Evolutionary conservation across 345 rosid genomes (phyloP), one percentile per base, ranked within the genome.

Genomic region (Noccaea caerulescens): DNA sequence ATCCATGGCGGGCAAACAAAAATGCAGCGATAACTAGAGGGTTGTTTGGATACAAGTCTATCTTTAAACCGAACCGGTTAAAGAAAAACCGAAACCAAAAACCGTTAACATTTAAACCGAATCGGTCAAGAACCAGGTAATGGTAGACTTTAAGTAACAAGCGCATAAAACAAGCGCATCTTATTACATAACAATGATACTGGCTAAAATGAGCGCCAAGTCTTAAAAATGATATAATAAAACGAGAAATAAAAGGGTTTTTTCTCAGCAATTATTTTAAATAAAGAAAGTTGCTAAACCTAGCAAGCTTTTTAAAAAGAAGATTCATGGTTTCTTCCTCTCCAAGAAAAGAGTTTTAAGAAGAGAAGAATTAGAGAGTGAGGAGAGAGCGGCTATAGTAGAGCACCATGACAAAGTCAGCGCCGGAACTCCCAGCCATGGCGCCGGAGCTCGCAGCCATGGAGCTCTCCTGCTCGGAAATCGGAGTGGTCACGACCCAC

Each of bases 321-420:
- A 59, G 25, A 6, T 58, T 11, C 41, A 69, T 23, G 41, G 0
- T 47, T 58, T 58, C 66, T 47, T 58, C 18, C 10, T 38, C 3
- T 2, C 54, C 68, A 71, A 71, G 60, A 71, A 51, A 60, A 60
- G 44, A 12, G 44, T 61, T 49, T 39, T 11, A 5, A 6, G 13
- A 51, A 50, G 20, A 46, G 39, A 11, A 50, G 41, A 37, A 36
- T 41, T 27, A 39, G 9, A 9, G 0, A 12, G 1, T 43, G 25
- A 27, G 5, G 33, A 20, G 2, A 45, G 71, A 37, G 8, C 82
- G 82, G 46, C 79, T 56, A 39, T 88, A 88, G 0, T 68, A 36
- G 33, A 88, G 82, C 55, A 67, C 76, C 93, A 86, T 82, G 41
- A 84, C 69, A 38, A 83, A 76, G 0, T 84, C 85, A 69, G 69